Percentiles rank a stretch among this genome's conserved stretches.
Conservation (phyloP, 495 filamentous ascomycete species). For the Peziza echinospora region DNA sequence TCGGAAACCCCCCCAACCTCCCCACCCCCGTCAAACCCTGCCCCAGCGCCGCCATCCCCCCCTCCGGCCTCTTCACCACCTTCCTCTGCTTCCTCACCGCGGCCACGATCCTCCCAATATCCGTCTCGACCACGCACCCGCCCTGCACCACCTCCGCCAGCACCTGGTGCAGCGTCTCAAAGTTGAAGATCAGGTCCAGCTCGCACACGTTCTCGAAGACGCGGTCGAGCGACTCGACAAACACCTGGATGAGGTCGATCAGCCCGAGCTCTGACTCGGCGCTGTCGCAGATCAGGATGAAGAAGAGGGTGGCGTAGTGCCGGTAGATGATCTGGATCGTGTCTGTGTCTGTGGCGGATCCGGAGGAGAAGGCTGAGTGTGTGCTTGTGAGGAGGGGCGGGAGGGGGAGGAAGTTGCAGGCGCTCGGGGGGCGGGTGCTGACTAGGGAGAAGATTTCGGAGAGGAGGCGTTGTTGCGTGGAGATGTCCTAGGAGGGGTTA, state of each 20-base stretch:
- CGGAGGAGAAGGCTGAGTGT: conserved; percentile 27
- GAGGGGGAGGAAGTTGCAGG: conserved; percentile 84
- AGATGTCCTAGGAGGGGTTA: conserved; percentile 7
- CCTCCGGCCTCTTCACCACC: conserved; percentile 47
- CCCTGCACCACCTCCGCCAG: conserved; percentile 91
- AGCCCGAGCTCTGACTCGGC: conserved; percentile 90
- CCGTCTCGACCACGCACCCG: conserved; percentile 87
- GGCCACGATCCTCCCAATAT: conserved; percentile 63
- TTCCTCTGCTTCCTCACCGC: conserved; percentile 62
- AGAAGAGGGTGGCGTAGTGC: conserved; percentile 93
- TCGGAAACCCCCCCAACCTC: conserved; percentile 11
- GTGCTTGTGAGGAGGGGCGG: conserved; percentile 16
- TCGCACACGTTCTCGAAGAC: conserved; percentile 98
- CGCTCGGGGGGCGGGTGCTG: conserved; percentile 59
- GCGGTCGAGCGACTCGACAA: conserved; percentile 82
- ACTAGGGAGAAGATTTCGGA: conserved; percentile 97
- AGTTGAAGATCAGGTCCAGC: conserved; percentile 94
- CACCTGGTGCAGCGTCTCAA: conserved; percentile 83
- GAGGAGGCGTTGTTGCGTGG: conserved; percentile 76
- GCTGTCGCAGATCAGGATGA: conserved; percentile 93
- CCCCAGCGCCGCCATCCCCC: conserved; percentile 21
- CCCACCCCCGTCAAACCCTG: conserved; percentile 11
- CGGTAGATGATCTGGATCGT: conserved; percentile 95
- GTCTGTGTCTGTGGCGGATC: conserved; percentile 48
- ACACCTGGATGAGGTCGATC: conserved; percentile 92